These are phyloP conservation scores for Capsicum baccatum DNA, from an alignment of 257 asterid species.

Conservation along the genomic window DNA sequence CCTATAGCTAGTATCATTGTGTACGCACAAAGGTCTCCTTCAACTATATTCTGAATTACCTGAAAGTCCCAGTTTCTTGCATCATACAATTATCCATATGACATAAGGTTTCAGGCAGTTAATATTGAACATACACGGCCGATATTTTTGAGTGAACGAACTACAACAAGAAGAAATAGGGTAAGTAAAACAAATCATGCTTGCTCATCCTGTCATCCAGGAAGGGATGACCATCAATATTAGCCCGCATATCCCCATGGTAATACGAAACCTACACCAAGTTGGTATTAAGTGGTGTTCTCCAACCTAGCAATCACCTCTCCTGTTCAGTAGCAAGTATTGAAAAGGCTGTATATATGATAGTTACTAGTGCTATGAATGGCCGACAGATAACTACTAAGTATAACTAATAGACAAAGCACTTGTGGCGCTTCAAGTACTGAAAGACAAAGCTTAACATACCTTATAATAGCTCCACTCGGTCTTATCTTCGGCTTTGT, in stretches of 20 bases:
- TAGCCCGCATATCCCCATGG: neutral
- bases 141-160: neutral
- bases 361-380: neutral
- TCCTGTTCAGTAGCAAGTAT: neutral
- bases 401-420: neutral
- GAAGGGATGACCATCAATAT: neutral
- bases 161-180: neutral
- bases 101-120: neutral
- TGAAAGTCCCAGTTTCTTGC: neutral
- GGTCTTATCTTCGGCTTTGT: conserved; percentile 71
- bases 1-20: neutral
- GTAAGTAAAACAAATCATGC: neutral
- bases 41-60: neutral
- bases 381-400: neutral
- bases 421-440: neutral
- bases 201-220: conserved; percentile 14
- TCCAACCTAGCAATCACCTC: neutral
- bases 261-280: conserved; percentile 6
- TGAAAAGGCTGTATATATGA: neutral
- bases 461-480: conserved; percentile 99
- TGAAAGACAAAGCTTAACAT: conserved; percentile 28
- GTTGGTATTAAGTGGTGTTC: neutral
- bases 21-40: neutral
- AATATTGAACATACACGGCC: neutral
- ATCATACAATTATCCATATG: neutral